These are phyloP conservation scores for Malus sylvestris DNA, from an alignment of 306 rosid genomes.

Conservation along the genomic window DNA sequence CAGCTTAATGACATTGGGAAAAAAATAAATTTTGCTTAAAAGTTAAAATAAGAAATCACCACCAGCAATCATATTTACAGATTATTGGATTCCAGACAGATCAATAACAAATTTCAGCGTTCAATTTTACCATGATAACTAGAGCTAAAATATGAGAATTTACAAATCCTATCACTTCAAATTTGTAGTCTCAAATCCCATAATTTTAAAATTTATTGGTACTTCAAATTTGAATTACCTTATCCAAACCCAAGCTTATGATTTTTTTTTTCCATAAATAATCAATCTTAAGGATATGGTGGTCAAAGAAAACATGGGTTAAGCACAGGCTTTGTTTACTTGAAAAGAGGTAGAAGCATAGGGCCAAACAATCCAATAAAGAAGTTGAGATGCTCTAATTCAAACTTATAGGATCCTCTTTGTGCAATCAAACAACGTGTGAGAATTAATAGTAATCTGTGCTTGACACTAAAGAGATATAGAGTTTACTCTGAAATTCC, in stretches of 20 bases:
- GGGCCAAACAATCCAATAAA: not conserved
- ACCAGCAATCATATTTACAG: not conserved
- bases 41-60: not conserved
- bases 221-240: not conserved
- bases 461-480: not conserved
- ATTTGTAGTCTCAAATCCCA: not conserved
- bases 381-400: not conserved
- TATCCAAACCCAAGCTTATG: not conserved
- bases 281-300: not conserved
- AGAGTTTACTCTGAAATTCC: slow-evolving; percentile 36
- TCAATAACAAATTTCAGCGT: not conserved
- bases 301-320: not conserved
- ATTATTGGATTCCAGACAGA: not conserved
- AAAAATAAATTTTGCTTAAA: not conserved
- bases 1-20: not conserved
- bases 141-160: not conserved
- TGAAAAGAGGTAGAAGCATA: not conserved
- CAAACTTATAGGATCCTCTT: not conserved
- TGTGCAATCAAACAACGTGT: not conserved
- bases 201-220: not conserved
- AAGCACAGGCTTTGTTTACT: not conserved
- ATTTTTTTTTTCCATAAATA: not conserved
- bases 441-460: not conserved
- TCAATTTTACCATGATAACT: not conserved
- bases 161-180: too few relatives aligned